These are phyloP conservation scores for Irpex lacteus DNA, from an alignment of 1,284 basidiomycete species.

Conservation along the genomic window DNA sequence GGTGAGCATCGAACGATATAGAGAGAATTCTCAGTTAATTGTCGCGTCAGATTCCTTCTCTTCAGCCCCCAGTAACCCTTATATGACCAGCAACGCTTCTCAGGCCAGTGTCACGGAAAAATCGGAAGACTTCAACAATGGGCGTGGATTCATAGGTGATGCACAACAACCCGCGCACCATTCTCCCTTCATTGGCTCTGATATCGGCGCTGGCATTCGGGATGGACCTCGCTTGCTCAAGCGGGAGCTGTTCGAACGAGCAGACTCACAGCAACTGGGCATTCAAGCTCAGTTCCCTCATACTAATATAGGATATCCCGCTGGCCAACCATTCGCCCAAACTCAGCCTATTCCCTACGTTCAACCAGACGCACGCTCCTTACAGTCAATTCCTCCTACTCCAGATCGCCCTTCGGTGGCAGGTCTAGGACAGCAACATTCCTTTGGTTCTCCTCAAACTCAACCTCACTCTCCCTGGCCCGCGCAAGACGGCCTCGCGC, in stretches of 20 bases:
- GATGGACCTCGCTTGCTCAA: constrained; percentile 18
- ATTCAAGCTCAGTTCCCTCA: constrained; percentile 15
- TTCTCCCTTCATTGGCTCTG: constrained; percentile 9
- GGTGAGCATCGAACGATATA: constrained; percentile 21
- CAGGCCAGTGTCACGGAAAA: neutral
- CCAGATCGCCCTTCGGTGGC: constrained; percentile 23
- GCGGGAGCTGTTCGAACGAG: constrained; percentile 21
- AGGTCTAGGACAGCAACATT: constrained; percentile 16
- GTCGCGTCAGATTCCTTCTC: neutral
- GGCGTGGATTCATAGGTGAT: neutral
- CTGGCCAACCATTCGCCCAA: constrained; percentile 28
- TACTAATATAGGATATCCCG: constrained; percentile 24
- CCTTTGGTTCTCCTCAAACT: constrained; percentile 16
- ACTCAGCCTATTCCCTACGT: constrained; percentile 28
- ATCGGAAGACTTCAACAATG: constrained; percentile 1
- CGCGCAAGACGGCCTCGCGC: constrained; percentile 26
- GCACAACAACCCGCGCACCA: neutral
- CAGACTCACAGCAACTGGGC: constrained; percentile 5
- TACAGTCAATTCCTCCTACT: constrained; percentile 17
- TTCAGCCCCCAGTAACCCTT: neutral
- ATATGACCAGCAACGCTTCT: neutral
- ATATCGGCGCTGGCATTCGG: constrained; percentile 12
- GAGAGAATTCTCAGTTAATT: neutral
- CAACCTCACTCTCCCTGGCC: constrained; percentile 33
- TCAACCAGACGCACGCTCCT: constrained; percentile 20